These are phyloP conservation scores for Excoecaria cochinchinensis DNA, from an alignment of 345 rosid species.

Conservation along the genomic window DNA sequence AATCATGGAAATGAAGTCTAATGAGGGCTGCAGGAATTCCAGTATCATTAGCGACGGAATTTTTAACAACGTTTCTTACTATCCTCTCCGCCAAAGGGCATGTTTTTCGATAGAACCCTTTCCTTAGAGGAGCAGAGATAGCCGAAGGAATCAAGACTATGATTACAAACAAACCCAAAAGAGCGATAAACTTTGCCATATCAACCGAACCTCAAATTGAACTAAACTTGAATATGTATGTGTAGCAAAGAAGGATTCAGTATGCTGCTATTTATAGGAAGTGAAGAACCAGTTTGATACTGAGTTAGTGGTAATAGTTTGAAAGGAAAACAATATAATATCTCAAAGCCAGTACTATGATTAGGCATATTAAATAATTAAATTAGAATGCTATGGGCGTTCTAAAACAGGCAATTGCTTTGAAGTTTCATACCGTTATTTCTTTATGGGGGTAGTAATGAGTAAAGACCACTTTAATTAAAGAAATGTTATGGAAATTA, in stretches of 20 bases:
- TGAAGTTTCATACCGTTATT: neutral
- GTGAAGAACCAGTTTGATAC: neutral
- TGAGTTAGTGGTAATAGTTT: too few relatives aligned
- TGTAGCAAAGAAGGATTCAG: neutral
- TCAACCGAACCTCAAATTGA: neutral
- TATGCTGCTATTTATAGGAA: neutral
- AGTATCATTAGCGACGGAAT: neutral
- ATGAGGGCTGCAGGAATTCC: slow-evolving; percentile 1
- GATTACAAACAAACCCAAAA: neutral
- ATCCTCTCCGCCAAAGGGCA: neutral
- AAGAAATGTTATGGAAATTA: too few relatives aligned
- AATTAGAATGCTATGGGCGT: neutral
- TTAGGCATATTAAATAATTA: too few relatives aligned
- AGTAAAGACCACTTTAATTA: too few relatives aligned
- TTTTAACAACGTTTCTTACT: neutral
- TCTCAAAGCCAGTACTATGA: too few relatives aligned
- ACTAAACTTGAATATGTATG: neutral
- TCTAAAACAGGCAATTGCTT: neutral
- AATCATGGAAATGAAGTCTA: slow-evolving; percentile 10
- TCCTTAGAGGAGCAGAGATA: neutral
- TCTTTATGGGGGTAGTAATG: too few relatives aligned
- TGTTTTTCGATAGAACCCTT: neutral
- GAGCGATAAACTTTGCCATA: neutral
- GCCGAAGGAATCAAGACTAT: neutral
- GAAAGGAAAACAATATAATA: too few relatives aligned